Base-by-base conservation (phyloP, 2,329 filamentous ascomycete genomes). In the Endocalyx cinctus region DNA sequence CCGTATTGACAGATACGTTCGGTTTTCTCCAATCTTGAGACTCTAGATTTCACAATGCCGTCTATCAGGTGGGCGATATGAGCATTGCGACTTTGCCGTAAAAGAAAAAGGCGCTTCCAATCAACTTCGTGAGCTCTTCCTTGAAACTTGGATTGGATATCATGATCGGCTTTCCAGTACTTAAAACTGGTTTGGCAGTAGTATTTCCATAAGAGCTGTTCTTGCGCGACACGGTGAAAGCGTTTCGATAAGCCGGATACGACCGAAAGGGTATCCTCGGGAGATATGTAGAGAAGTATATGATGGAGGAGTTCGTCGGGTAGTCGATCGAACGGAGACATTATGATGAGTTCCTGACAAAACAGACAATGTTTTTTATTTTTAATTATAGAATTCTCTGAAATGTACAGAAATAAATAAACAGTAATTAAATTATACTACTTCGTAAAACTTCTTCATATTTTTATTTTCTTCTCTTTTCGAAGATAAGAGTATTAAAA, bases 241-340 rank as follows among this genome's bases (percentile, higher is more conserved):
- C 78, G 77, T 45, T 67, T 76, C 15, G 76, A 86, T 10, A 83
- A 69, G 17, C 60, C 56, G 41, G 75, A 67, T 23, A 80, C 48
- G 35, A 51, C 58, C 11, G 45, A 33, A 25, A 79, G 57, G 30
- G 68, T 69, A 39, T 81, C 70, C 36, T 68, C 67, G 45, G 72
- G 82, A 52, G 60, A 77, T 54, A 63, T 57, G 52, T 79, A 79
- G 42, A 72, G 69, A 45, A 96, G 71, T 45, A 97, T 84, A 33
- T 81, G 74, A 54, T 87, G 79, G 49, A 97, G 71, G 42, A 97
- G 76, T 66, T 98, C 92, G 59, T 90, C 84, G 25, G 89, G 89
- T 22, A 92, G 67, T 34, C 55, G 47, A 25, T 64, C 55, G 35
- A 76, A 50, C 23, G 60, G 59, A 10, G 53, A 29, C 57, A 59